phyloP scores from a whole-genome alignment of 2,329 filamentous ascomycete genomes.

The Amylocarpus encephaloides region DNA sequence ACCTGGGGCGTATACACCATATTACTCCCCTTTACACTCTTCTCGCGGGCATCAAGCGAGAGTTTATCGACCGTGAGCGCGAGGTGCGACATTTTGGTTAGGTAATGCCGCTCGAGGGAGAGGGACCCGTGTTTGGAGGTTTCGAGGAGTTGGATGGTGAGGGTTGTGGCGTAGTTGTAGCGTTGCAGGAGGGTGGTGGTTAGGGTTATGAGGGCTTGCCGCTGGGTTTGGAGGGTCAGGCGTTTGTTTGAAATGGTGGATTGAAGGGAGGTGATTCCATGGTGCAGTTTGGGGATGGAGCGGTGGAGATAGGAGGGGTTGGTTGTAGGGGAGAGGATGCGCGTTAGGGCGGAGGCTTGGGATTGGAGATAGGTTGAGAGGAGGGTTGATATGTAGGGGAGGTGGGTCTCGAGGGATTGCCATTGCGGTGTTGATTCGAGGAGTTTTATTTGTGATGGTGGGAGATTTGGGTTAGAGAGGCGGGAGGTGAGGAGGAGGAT shows the following conservation, averaged over 20 bases:
- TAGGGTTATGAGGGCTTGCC: conserved; percentile 31
- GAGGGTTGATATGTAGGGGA: conserved; percentile 42
- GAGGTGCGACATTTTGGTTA: conserved; percentile 18
- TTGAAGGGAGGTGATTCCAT: conserved; percentile 35
- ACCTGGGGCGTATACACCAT: conserved; percentile 28
- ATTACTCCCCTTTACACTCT: conserved; percentile 17
- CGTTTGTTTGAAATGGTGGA: conserved; percentile 37
- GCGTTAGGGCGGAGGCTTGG: conserved; percentile 43
- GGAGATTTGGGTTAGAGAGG: conserved; percentile 32
- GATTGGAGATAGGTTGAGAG: conserved; percentile 45
- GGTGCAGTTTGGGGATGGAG: conserved; percentile 43
- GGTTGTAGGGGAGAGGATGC: conserved; percentile 43
- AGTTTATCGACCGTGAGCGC: conserved; percentile 16
- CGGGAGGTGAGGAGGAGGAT: conserved; percentile 47
- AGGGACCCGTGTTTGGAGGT: conserved; percentile 24
- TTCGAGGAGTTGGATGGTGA: conserved; percentile 28
- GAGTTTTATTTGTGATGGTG: conserved; percentile 35
- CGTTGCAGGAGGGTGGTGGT: conserved; percentile 24
- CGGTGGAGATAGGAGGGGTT: conserved; percentile 51
- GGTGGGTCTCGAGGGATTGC: conserved; percentile 39
- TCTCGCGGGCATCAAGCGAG: conserved; percentile 14
- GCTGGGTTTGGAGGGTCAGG: conserved; percentile 33
- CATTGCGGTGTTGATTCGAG: conserved; percentile 47
- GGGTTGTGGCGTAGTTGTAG: conserved; percentile 21
- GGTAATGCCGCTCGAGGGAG: conserved; percentile 21